A percentile compares a stretch with the other conserved stretches of the same genome.
Conservation (phyloP, 768 basidiomycete genomes). For the Hypsizygus marmoreus region DNA sequence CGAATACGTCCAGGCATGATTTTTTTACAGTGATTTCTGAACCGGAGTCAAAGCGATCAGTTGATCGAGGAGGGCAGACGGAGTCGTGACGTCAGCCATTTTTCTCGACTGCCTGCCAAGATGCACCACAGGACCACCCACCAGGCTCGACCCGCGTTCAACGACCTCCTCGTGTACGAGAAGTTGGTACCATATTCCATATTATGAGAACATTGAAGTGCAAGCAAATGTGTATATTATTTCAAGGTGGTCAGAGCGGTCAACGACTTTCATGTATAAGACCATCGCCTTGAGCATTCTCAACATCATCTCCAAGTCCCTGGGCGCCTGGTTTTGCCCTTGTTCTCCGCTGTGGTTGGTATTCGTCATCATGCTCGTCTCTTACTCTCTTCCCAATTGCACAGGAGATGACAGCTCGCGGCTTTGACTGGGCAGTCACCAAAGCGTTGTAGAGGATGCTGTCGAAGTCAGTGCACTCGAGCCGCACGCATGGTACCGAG, state of each 20-base stretch:
- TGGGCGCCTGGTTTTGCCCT: too few relatives aligned
- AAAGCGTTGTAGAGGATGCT: conserved; percentile 37
- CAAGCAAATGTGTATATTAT: too few relatives aligned
- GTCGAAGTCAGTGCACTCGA: conserved; percentile 49
- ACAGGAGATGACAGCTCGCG: not conserved
- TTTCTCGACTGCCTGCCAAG: too few relatives aligned
- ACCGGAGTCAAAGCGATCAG: too few relatives aligned
- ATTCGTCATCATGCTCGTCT: conserved; percentile 16
- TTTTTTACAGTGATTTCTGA: not conserved
- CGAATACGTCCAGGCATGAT: conserved; percentile 28
- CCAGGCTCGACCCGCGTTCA: not conserved
- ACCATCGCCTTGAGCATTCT: too few relatives aligned
- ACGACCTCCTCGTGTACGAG: not conserved
- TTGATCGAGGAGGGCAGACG: too few relatives aligned
- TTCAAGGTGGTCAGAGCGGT: too few relatives aligned
- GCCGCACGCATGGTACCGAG: conserved; percentile 48
- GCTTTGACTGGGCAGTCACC: conserved; percentile 6
- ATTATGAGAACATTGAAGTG: too few relatives aligned
- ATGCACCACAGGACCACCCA: not conserved
- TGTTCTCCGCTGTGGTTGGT: not conserved
- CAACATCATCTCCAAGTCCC: too few relatives aligned
- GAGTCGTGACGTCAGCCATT: too few relatives aligned
- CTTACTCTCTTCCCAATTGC: conserved; percentile 15
- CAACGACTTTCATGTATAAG: too few relatives aligned
- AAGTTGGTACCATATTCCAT: too few relatives aligned